Base-by-base conservation (phyloP, 1,284 basidiomycete species). In the Ganoderma meredithae region DNA sequence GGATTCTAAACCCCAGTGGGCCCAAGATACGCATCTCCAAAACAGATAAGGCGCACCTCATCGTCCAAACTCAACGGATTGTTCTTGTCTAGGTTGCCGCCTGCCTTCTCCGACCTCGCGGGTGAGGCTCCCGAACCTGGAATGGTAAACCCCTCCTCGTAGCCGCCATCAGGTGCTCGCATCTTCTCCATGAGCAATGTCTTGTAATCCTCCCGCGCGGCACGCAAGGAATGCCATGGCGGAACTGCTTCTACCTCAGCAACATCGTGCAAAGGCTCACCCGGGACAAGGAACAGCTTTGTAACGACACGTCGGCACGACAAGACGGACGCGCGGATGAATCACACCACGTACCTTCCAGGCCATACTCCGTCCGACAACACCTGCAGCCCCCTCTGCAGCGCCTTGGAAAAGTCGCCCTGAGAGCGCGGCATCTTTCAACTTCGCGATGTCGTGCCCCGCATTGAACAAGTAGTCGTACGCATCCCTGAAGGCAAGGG, bases 61-160 rank as follows among this genome's bases (percentile, higher is more conserved):
- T 91, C 88, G 72, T 96, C 91, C 64, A 96, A 82, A 75, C 93
- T 95, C 49, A 98, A 81, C 7, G 96, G 96, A 78, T 98, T 95
- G 78, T 95, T 94, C 69, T 81, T 84, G 77, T 92, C 90, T 75
- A 91, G 80, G 79, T 89, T 86, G 56, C 79, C 76, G 43, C 78
- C 73, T 9, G 77, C 71, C 55, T 75, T 77, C 33, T 79, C 77
- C 44, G 79, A 77, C 64, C 79, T 76, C 62, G 79, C 82, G 3
- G 82, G 82, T 5, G 79, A 76, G 43, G 77, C 76, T 40, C 80
- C 77, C 7, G 84, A 80, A 10, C 87, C 88, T 60, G 90, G 88
- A 1, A 88, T 76, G 41, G 82, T 78, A 67, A 91, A 85, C 4
- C 88, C 87, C 62, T 90, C 89, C 71, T 90, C 89, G 73, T 92